Percentiles rank a stretch among this genome's conserved stretches.
phyloP scores from a whole-genome alignment of 257 asterid genomes.

The Jacaranda copaia region DNA sequence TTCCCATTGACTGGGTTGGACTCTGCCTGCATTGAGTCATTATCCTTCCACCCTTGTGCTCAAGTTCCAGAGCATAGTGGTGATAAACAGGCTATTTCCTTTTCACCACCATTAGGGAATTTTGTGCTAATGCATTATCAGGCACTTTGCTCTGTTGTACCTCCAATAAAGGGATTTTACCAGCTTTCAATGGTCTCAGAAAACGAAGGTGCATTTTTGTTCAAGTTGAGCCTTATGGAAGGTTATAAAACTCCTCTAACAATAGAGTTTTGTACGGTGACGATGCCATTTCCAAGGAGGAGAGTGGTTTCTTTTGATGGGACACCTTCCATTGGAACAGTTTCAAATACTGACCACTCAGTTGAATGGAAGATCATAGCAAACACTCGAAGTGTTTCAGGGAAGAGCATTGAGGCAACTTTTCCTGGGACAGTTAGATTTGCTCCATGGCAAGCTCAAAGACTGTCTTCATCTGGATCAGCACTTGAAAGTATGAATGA shows the following conservation, averaged over 20 bases:
- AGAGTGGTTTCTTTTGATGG: slow-evolving; percentile 87
- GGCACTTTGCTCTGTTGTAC: slow-evolving; percentile 75
- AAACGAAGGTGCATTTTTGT: slow-evolving; percentile 97
- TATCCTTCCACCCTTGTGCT: slow-evolving; percentile 95
- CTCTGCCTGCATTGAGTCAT: slow-evolving; percentile 71
- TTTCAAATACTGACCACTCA: slow-evolving; percentile 71
- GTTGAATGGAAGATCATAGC: slow-evolving; percentile 88
- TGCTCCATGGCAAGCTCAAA: slow-evolving; percentile 85
- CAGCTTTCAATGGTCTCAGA: slow-evolving; percentile 99
- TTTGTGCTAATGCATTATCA: slow-evolving; percentile 83
- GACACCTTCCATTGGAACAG: slow-evolving; percentile 92
- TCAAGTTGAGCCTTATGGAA: slow-evolving; percentile 88
- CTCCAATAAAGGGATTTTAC: slow-evolving; percentile 95
- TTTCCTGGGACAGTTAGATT: slow-evolving; percentile 94
- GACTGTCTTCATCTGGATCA: slow-evolving; percentile 50
- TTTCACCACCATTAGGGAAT: slow-evolving; percentile 94
- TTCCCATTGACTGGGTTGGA: slow-evolving; percentile 83
- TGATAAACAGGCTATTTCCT: slow-evolving; percentile 83
- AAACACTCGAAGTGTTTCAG: slow-evolving; percentile 78
- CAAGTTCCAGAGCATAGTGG: slow-evolving; percentile 98
- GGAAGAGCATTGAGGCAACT: slow-evolving; percentile 89
- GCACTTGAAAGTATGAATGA: slow-evolving; percentile 52
- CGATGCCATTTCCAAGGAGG: slow-evolving; percentile 93
- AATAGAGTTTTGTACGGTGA: slow-evolving; percentile 86
- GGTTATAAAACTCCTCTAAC: slow-evolving; percentile 81